Evolutionary conservation across 345 rosid genomes (phyloP), one percentile per base, ranked within the genome.

Genomic region (Kernera saxatilis): DNA sequence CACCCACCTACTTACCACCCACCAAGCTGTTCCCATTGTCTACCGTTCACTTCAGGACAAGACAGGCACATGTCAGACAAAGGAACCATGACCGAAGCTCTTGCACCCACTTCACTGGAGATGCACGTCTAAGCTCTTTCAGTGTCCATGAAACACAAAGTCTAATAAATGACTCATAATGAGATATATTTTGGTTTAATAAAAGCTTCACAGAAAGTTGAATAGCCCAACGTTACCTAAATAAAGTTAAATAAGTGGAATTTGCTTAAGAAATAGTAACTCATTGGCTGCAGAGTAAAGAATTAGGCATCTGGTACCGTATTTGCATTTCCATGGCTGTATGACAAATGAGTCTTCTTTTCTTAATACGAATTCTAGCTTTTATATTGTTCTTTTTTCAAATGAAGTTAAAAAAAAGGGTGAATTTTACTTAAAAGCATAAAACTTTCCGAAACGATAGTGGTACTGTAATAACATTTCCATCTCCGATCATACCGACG

Each of bases 41-140:
- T 51, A 54, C 70, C 59, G 18, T 52, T 13, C 61, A 26, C 55
- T 12, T 45, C 53, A 27, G 71, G 37, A 23, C 30, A 76, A 46
- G 66, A 70, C 40, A 70, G 36, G 39, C 59, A 61, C 57, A 36
- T 40, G 55, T 50, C 70, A 55, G 29, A 36, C 21, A 48, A 56
- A 46, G 66, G 69, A 70, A 44, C 71, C 54, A 64, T 52, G 74
- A 61, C 70, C 5, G 70, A 68, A 44, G 79, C 74, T 69, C 70
- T 69, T 52, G 57, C 70, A 27, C 79, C 74, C 54, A 9, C 19
- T 61, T 21, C 74, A 25, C 2, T 33, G 12, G 74, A 68, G 69
- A 60, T 60, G 69, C 69, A 68, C 15, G 69, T 18, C 37, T 67
- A 59, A 73, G 72, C 67, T 37, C 67, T 37, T 73, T 13, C 26